phyloP scores from a whole-genome alignment of 495 filamentous ascomycete genomes.

The Cercophora scortea region DNA sequence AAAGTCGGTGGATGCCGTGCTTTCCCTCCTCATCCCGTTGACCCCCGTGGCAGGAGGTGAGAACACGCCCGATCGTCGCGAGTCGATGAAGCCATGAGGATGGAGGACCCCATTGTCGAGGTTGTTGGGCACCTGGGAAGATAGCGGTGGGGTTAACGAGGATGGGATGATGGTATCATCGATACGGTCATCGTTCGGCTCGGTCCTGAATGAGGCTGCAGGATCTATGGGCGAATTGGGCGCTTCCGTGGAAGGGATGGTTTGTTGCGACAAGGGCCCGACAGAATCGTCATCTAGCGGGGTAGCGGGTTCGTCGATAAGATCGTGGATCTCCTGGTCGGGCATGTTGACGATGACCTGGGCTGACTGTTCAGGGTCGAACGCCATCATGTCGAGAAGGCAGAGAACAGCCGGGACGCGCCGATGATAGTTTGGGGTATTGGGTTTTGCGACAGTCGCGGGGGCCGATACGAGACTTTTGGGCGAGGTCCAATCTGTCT shows the following conservation, averaged over 20 bases:
- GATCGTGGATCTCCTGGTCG: conserved; percentile 16
- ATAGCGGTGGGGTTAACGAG: conserved; percentile 67
- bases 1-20: conserved; percentile 40
- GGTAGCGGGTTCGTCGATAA: conserved; percentile 29
- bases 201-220: conserved; percentile 27
- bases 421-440: too few relatives aligned
- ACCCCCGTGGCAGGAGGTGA: conserved; percentile 52
- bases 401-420: neutral
- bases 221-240: conserved; percentile 33
- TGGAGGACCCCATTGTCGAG: conserved; percentile 19
- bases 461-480: too few relatives aligned
- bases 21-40: conserved; percentile 43
- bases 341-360: conserved; percentile 18
- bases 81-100: conserved; percentile 36
- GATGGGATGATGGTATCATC: conserved; percentile 32
- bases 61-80: conserved; percentile 34
- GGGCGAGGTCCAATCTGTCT: too few relatives aligned
- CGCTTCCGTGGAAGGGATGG: conserved; percentile 36
- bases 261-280: conserved; percentile 29
- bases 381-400: conserved; percentile 9
- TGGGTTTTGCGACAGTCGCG: too few relatives aligned
- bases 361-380: conserved; percentile 14
- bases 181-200: conserved; percentile 30
- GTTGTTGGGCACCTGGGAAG: conserved; percentile 52
- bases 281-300: conserved; percentile 26